Conservation (phyloP, 495 filamentous ascomycete species). For the Neurospora intermedia region DNA sequence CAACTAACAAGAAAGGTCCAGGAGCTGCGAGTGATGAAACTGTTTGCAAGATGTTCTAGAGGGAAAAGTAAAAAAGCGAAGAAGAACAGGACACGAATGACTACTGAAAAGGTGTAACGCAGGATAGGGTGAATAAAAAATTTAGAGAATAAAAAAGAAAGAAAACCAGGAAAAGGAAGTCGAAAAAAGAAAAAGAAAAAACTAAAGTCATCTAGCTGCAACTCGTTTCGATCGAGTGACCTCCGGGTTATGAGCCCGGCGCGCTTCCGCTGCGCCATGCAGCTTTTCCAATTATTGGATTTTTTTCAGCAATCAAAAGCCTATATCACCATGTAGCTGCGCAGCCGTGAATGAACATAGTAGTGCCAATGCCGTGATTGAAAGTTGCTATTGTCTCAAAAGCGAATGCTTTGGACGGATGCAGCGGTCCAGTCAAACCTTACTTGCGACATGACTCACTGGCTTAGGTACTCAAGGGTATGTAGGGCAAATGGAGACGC, state of each 20-base stretch:
- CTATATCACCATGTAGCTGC: background rate
- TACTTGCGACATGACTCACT: background rate
- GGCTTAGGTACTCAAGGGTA: background rate
- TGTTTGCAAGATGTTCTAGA: no score
- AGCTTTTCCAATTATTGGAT: background rate
- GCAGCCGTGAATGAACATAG: no score
- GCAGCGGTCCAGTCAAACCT: background rate
- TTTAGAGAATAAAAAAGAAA: background rate
- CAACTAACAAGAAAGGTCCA: no score
- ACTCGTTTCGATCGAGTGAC: slow-evolving; percentile 9
- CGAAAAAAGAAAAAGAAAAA: background rate
- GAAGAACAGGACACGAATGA: background rate
- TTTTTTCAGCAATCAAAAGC: no score
- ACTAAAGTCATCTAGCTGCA: background rate
- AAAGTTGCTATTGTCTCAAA: background rate
- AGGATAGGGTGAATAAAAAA: no score
- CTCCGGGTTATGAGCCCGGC: slow-evolving; percentile 11
- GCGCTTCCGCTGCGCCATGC: slow-evolving; percentile 10
- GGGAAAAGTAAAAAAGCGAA: background rate
- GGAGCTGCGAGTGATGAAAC: no score
- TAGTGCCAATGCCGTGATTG: background rate
- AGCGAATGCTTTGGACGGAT: background rate
- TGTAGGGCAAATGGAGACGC: background rate
- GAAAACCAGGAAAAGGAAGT: background rate
- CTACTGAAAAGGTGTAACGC: no score